phyloP scores from a whole-genome alignment of 2,329 filamentous ascomycete genomes.

The Monosporascus sp. region DNA sequence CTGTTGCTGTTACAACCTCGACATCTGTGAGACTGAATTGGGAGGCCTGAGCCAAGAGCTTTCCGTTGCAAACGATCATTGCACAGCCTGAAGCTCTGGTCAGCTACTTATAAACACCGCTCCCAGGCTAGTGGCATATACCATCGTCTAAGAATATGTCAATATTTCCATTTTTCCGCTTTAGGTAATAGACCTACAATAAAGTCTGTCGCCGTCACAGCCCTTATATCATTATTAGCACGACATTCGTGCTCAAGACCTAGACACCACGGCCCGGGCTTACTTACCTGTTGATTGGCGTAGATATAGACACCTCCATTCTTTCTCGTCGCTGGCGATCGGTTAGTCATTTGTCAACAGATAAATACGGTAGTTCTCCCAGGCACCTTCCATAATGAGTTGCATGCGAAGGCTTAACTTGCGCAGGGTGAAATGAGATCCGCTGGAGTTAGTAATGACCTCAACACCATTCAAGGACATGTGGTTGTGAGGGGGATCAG shows the following conservation, averaged over 20 bases:
- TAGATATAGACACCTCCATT: constrained; percentile 42
- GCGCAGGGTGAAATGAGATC: constrained; percentile 54
- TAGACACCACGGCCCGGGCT: background rate
- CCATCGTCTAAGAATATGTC: constrained; percentile 23
- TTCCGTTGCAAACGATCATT: constrained; percentile 58
- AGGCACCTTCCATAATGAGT: constrained; percentile 61
- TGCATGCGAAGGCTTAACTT: constrained; percentile 61
- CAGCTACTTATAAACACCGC: background rate
- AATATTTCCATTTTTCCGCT: background rate
- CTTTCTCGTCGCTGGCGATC: background rate
- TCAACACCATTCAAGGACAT: constrained; percentile 60
- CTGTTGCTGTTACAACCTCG: constrained; percentile 60
- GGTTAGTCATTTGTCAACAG: background rate
- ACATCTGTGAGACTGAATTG: constrained; percentile 63
- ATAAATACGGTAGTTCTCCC: constrained; percentile 20
- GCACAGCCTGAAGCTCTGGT: constrained; percentile 39
- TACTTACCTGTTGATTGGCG: constrained; percentile 47
- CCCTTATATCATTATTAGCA: constrained; percentile 27
- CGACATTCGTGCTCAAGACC: no score
- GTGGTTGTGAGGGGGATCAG: constrained; percentile 30
- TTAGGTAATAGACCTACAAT: constrained; percentile 5
- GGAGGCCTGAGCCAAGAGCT: constrained; percentile 58
- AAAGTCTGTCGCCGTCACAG: constrained; percentile 53
- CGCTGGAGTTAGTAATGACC: constrained; percentile 66
- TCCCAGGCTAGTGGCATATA: background rate